Evolutionary conservation across 352 stramenopile genomes (phyloP).

Genomic region (Aphanomyces invadans): DNA sequence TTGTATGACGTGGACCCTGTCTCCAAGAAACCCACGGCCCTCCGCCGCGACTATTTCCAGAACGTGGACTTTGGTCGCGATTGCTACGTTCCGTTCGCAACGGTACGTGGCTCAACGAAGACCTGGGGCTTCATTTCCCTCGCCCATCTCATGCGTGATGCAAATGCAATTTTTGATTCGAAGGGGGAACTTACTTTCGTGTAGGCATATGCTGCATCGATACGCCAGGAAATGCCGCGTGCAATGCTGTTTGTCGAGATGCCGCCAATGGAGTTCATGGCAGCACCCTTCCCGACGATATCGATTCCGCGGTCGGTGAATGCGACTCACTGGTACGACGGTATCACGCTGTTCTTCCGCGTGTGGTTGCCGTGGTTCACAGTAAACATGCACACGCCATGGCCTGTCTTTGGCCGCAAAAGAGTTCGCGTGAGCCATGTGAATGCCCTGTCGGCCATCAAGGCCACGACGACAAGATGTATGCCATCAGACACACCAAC

Average conservation of each 20-base stretch:
- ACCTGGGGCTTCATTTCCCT: too few relatives aligned
- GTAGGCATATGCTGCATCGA: slow-evolving; percentile 43
- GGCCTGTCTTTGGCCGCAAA: slow-evolving; percentile 50
- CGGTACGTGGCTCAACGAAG: slow-evolving; percentile 29
- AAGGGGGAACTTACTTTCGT: neutral
- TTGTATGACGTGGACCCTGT: slow-evolving; percentile 54
- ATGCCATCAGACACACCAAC: slow-evolving; percentile 48
- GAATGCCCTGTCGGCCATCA: slow-evolving; percentile 50
- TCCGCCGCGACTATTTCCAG: slow-evolving; percentile 63
- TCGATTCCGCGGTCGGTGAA: slow-evolving; percentile 62
- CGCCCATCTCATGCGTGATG: too few relatives aligned
- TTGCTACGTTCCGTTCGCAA: slow-evolving; percentile 74
- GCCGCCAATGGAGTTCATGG: slow-evolving; percentile 63
- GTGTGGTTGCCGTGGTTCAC: slow-evolving; percentile 64
- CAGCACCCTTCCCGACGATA: slow-evolving; percentile 61
- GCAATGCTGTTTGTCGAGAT: slow-evolving; percentile 74
- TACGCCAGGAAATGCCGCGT: slow-evolving; percentile 51
- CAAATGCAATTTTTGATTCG: too few relatives aligned
- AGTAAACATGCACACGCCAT: slow-evolving; percentile 54
- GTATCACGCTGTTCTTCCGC: slow-evolving; percentile 77
- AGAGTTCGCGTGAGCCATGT: slow-evolving; percentile 56
- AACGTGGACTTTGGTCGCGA: slow-evolving; percentile 63
- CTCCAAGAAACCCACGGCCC: slow-evolving; percentile 38
- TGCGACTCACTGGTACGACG: slow-evolving; percentile 88
- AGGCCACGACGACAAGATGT: slow-evolving; percentile 36